phyloP scores from a whole-genome alignment of 2,329 filamentous ascomycete genomes.

The Mycosphaerelloides madeirae region DNA sequence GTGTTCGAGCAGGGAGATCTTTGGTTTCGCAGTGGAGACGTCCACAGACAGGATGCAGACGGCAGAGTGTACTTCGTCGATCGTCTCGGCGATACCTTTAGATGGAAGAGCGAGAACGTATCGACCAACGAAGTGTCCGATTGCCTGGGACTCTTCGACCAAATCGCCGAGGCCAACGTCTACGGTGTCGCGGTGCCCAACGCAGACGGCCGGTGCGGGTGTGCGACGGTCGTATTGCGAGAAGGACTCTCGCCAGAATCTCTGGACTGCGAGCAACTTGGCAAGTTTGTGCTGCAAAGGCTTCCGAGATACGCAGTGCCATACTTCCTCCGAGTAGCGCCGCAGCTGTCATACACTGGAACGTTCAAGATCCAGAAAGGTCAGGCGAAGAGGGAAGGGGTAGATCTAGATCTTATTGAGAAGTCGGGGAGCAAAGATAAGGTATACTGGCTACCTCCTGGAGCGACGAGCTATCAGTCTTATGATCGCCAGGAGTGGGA shows the following conservation, averaged over 20 bases:
- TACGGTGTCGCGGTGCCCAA: slow-evolving; percentile 76
- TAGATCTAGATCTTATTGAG: slow-evolving; percentile 55
- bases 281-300: slow-evolving; percentile 50
- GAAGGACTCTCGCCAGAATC: slow-evolving; percentile 47
- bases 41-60: slow-evolving; percentile 64
- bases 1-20: slow-evolving; percentile 73
- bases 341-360: slow-evolving; percentile 62
- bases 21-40: slow-evolving; percentile 78
- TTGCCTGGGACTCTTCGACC: slow-evolving; percentile 60
- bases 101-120: slow-evolving; percentile 62
- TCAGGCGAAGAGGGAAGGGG: slow-evolving; percentile 63
- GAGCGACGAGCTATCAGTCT: slow-evolving; percentile 55
- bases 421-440: slow-evolving; percentile 45
- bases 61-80: slow-evolving; percentile 77
- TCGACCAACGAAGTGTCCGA: slow-evolving; percentile 63
- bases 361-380: slow-evolving; percentile 89
- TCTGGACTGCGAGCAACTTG: slow-evolving; percentile 54
- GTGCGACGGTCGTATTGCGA: slow-evolving; percentile 61
- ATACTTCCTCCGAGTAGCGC: slow-evolving; percentile 67
- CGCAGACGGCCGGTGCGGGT: slow-evolving; percentile 79
- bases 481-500: slow-evolving; percentile 67
- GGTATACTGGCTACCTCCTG: slow-evolving; percentile 63
- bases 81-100: slow-evolving; percentile 68
- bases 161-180: slow-evolving; percentile 72
- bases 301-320: slow-evolving; percentile 73